Base-by-base conservation (phyloP, 306 rosid species). In the Lathyrus tuberosus region DNA sequence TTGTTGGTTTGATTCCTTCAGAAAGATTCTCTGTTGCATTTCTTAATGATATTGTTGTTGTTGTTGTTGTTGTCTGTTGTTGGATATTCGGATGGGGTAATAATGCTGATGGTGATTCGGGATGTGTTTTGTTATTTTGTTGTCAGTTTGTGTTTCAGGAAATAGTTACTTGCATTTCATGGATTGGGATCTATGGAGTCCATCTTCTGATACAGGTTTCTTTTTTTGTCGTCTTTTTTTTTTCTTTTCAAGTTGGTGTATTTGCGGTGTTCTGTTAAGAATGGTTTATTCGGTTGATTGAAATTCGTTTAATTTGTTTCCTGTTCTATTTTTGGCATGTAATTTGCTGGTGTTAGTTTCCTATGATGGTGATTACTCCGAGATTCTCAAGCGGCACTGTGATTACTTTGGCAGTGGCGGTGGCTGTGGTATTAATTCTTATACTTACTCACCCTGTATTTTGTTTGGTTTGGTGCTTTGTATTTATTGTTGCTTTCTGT, bases 121-220 rank as follows among this genome's bases (percentile, higher is more conserved):
- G 31, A 41, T 8, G 24, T 43, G 12, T 8, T 47, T 65, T 65
- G 28, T 47, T 28, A 40, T 65, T 7, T 53, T 64, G 13, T 38
- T 47, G 8, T 10, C 42, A n/a, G 57, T 28, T 69, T 59, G n/a
- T 44, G 16, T 76, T 73, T 73, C 88, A 86, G 91, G 91, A 38
- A 76, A 65, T 54, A 73, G 61, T 47, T 67, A 11, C 22, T 22
- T n/a, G 18, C 37, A 15, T 31, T 65, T 78, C 88, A 88, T 85
- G 97, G 96, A 56, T 73, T 80, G 78, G 82, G 88, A 86, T 85
- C 84, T 85, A 2, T 88, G 97, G 97, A 73, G 82, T 76, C 71
- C 85, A 15, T 31, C 91, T 52, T 70, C 24, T 65, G 66, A 67
- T 67, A 81, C 70, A 86, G 97, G 97, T 86, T 83, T 81, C 71